Conservation (phyloP, 2,329 filamentous ascomycete genomes). For the Aspergillaceae sp. region DNA sequence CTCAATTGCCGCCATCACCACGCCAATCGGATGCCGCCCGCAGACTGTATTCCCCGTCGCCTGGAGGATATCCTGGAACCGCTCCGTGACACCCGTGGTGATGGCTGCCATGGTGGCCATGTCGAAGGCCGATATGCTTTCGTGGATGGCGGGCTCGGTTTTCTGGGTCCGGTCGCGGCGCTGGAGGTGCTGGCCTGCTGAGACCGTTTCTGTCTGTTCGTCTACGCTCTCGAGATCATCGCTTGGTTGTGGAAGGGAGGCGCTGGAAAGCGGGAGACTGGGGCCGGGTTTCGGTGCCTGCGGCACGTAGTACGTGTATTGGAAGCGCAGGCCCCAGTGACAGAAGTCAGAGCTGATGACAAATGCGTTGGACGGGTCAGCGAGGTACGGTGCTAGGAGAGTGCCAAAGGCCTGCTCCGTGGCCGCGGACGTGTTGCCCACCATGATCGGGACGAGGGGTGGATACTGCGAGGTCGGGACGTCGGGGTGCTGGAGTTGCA, state of each 20-base stretch:
- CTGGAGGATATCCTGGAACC: conserved; percentile 60
- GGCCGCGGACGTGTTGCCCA: conserved; percentile 61
- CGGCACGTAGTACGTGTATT: conserved; percentile 70
- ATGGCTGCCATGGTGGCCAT: conserved; percentile 76
- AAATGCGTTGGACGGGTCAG: conserved; percentile 66
- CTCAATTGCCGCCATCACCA: conserved; percentile 83
- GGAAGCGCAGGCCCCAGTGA: conserved; percentile 82
- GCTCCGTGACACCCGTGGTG: conserved; percentile 61
- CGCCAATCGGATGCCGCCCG: conserved; percentile 86
- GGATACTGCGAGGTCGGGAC: conserved; percentile 52
- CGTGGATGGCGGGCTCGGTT: conserved; percentile 56
- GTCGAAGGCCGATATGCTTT: conserved; percentile 76
- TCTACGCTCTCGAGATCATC: conserved; percentile 16
- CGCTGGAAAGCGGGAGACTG: conserved; percentile 29
- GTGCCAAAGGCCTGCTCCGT: conserved; percentile 62
- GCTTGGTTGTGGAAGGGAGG: conserved; percentile 36
- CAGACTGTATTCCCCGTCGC: conserved; percentile 86
- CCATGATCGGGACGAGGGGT: conserved; percentile 71
- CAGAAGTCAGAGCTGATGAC: conserved; percentile 94
- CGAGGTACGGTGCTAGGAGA: conserved; percentile 68
- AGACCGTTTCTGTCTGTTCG: conserved; percentile 21
- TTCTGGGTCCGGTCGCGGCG: conserved; percentile 27
- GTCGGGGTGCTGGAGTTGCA: conserved; percentile 46
- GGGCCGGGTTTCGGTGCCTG: conserved; percentile 33
- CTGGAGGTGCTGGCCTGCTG: conserved; percentile 18